Percentiles rank a stretch among this genome's conserved stretches.
phyloP scores from a whole-genome alignment of 2,329 filamentous ascomycete genomes.

The Verticillium albo-atrum region DNA sequence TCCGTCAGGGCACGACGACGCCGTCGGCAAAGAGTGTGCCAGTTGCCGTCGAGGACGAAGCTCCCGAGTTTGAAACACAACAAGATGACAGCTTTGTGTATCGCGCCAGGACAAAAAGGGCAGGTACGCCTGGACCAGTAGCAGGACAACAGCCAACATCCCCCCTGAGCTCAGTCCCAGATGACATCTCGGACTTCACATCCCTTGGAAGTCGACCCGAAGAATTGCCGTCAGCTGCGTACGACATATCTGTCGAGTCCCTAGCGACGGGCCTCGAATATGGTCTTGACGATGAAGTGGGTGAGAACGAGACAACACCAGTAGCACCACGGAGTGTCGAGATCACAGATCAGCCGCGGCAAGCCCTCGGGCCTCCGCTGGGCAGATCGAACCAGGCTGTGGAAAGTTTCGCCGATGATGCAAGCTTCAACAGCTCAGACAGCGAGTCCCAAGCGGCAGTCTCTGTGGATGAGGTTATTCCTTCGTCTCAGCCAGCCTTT shows the following conservation, averaged over 20 bases:
- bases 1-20: not conserved
- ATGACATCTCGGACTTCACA: not conserved
- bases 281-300: not conserved
- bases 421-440: not conserved
- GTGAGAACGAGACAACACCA: not conserved
- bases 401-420: not conserved
- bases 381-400: not conserved
- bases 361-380: not conserved
- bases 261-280: not conserved
- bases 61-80: conserved; percentile 18
- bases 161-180: not conserved
- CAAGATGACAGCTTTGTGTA: conserved; percentile 28
- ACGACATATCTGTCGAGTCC: not conserved
- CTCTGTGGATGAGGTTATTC: not conserved
- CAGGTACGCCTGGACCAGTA: not conserved
- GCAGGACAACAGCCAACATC: not conserved
- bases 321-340: not conserved
- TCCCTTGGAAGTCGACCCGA: not conserved
- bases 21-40: not conserved
- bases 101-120: conserved; percentile 12
- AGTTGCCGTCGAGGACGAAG: not conserved
- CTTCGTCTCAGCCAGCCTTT: not conserved
- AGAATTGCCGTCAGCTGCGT: not conserved
- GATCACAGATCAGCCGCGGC: not conserved
- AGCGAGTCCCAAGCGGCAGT: not conserved